Evolutionary conservation across 192 early-diverging fungal genomes (phyloP), one percentile per base, ranked within the genome.

Genomic region (Geranomyces variabilis): DNA sequence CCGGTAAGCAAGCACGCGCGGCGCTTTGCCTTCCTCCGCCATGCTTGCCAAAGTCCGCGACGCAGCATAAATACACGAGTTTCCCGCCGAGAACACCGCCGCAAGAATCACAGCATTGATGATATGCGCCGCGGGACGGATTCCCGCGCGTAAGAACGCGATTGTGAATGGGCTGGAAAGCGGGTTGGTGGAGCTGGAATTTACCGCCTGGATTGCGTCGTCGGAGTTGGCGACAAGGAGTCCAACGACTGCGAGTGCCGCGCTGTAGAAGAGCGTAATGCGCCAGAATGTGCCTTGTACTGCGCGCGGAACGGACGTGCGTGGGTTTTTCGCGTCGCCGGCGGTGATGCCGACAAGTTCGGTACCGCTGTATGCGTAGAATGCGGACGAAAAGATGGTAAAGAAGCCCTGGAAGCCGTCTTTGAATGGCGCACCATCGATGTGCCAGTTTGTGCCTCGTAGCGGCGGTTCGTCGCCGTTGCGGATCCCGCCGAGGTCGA

Each of bases 281-380:
- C 94, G 87, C 91, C 90, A 94, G 70, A 96, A 96, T 22, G 77
- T 79, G 45, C 56, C 63, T 19, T 84, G 22, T 26, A 76, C 73
- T 0, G 79, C 75, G 22, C 45, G 53, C 58, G 79, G 75, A 63
- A 80, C 68, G 60, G 61, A 53, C 63, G 90, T 89, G 19, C 80
- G 78, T 21, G 94, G 94, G 80, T 96, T 96, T 24, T 85, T 84
- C 33, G 90, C 87, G 77, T 96, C 94, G 74, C 93, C 94, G 43
- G 93, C 93, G 19, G 94, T 92, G 70, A 96, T 87, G 60, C 93
- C 94, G 45, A 96, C 87, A n/a, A 96, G 81, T 71, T 96, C 94
- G 5, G 95, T 93, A 43, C 94, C 94, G 71, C 89, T 88, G 77
- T 92, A 90, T 61, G 90, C 93, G 31, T 88, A 90, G 14, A 93